phyloP scores from a whole-genome alignment of 2,329 filamentous ascomycete species.

The Volutella citrinella region DNA sequence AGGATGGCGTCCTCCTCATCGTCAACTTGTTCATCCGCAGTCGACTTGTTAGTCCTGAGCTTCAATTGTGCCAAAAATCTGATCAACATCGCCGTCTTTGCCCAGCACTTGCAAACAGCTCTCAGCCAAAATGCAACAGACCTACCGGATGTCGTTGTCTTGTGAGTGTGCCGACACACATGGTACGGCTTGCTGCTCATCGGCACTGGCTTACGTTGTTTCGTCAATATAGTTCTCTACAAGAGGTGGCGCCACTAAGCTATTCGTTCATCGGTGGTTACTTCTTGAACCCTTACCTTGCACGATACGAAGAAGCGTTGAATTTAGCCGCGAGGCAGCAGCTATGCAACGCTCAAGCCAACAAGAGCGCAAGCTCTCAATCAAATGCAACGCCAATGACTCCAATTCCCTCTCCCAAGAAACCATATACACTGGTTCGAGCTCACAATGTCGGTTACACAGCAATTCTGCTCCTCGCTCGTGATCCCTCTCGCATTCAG shows the following conservation, averaged over 20 bases:
- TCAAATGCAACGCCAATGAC: constrained; percentile 1
- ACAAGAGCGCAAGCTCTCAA: not conserved
- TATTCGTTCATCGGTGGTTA: constrained; percentile 83
- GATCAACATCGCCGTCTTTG: constrained; percentile 69
- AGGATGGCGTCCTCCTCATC: too few relatives aligned
- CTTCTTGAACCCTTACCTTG: constrained; percentile 73
- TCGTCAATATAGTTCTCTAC: constrained; percentile 61
- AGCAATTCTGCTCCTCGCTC: constrained; percentile 79
- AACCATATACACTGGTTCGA: constrained; percentile 66
- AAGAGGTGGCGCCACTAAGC: constrained; percentile 84
- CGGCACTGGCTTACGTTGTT: constrained; percentile 20
- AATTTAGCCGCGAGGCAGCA: constrained; percentile 51
- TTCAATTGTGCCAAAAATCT: constrained; percentile 82
- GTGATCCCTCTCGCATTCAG: constrained; percentile 56
- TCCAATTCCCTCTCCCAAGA: constrained; percentile 25
- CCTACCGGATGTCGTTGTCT: constrained; percentile 53
- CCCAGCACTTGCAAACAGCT: constrained; percentile 62
- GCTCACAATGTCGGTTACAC: constrained; percentile 84
- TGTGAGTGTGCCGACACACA: constrained; percentile 51
- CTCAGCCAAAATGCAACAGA: constrained; percentile 48
- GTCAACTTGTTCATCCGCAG: too few relatives aligned
- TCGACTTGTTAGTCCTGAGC: constrained; percentile 76
- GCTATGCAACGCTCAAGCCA: constrained; percentile 8
- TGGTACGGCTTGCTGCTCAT: too few relatives aligned
- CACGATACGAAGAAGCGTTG: constrained; percentile 68